These are phyloP conservation scores for Daedalea quercina DNA, from an alignment of 768 basidiomycete genomes.

Conservation along the genomic window DNA sequence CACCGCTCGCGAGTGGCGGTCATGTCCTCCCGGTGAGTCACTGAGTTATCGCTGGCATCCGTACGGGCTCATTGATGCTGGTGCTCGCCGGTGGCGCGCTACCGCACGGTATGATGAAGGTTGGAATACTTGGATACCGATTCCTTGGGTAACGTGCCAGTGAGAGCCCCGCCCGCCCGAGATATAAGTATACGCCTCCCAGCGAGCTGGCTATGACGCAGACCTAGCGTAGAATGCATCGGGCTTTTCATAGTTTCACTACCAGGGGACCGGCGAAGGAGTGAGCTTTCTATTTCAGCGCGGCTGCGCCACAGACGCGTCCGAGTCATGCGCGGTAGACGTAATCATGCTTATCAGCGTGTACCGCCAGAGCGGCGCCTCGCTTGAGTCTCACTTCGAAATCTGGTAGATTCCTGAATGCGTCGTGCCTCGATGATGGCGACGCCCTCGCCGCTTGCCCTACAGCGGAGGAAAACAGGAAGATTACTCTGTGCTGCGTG, in stretches of 20 bases:
- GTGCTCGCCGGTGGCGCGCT: constrained; percentile 43
- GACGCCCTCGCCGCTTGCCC: constrained; percentile 43
- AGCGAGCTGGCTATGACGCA: constrained; percentile 36
- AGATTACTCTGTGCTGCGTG: constrained; percentile 41
- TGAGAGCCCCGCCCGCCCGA: constrained; percentile 2
- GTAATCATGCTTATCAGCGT: neutral
- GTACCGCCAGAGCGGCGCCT: constrained; percentile 21
- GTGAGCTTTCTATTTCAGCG: constrained; percentile 24
- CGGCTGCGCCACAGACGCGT: neutral
- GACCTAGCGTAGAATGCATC: constrained; percentile 31
- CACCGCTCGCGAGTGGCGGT: constrained; percentile 56
- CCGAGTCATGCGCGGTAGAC: neutral
- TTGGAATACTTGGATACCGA: constrained; percentile 64
- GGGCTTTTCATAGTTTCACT: constrained; percentile 60
- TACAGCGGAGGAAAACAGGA: constrained; percentile 39
- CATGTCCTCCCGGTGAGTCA: constrained; percentile 58
- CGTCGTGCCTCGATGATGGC: constrained; percentile 32
- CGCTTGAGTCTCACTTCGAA: constrained; percentile 60
- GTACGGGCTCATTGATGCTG: constrained; percentile 14
- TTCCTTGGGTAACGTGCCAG: constrained; percentile 36
- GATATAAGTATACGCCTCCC: constrained; percentile 18
- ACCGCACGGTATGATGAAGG: constrained; percentile 68
- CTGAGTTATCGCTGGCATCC: neutral
- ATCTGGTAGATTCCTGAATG: constrained; percentile 48
- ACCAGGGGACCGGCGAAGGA: constrained; percentile 57